These are phyloP conservation scores for Boechera stricta DNA, from an alignment of 345 rosid genomes.

Conservation along the genomic window DNA sequence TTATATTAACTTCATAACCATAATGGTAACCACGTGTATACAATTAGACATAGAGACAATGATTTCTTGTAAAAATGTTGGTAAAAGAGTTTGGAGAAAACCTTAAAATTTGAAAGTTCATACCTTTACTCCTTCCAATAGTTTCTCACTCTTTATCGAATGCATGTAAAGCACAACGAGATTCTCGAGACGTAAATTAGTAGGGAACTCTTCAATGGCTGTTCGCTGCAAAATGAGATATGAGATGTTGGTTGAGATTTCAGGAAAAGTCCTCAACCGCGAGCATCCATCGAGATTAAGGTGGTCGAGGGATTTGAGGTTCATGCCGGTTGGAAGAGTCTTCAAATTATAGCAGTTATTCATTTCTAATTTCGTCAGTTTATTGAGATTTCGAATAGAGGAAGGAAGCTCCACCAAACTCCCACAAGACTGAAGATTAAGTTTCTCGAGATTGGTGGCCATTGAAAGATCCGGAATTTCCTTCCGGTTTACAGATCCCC, in stretches of 20 bases:
- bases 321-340: background rate
- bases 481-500: background rate
- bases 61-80: too few relatives aligned
- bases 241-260: background rate
- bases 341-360: background rate
- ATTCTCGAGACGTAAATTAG: too few relatives aligned
- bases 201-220: too few relatives aligned
- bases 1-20: too few relatives aligned
- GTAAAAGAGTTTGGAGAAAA: too few relatives aligned
- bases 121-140: too few relatives aligned
- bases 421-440: rapidly evolving
- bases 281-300: background rate
- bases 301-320: background rate
- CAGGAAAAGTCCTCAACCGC: background rate
- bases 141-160: too few relatives aligned
- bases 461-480: conserved; percentile 3
- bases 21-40: too few relatives aligned
- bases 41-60: too few relatives aligned
- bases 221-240: too few relatives aligned
- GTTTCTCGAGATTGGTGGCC: background rate
- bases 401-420: background rate
- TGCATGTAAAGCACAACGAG: too few relatives aligned
- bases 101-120: too few relatives aligned
- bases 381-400: background rate
- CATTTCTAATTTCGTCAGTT: background rate